A percentile compares a stretch with the other conserved stretches of the same genome.
phyloP scores from a whole-genome alignment of 2,329 filamentous ascomycete genomes.

The Teratosphaeria pseudoeucalypti region DNA sequence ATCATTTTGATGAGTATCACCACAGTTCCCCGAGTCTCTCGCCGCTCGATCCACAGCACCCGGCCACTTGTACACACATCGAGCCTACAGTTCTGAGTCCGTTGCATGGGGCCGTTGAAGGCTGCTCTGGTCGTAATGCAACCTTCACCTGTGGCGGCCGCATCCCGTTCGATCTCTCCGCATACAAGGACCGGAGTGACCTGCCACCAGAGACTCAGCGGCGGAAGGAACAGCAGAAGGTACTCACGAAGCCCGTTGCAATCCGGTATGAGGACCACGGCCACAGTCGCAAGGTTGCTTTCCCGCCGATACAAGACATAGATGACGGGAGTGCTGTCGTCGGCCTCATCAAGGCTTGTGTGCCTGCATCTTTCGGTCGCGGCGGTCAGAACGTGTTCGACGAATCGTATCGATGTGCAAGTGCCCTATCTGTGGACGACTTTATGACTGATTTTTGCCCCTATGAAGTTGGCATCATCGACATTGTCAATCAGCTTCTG shows the following conservation, averaged over 20 bases:
- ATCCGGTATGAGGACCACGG: slow-evolving; percentile 5
- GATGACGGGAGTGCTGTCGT: neutral
- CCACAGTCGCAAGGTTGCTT: neutral
- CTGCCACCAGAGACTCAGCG: slow-evolving; percentile 2
- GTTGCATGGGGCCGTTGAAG: neutral
- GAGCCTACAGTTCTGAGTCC: neutral
- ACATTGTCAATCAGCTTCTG: slow-evolving; percentile 36
- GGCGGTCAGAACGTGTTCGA: slow-evolving; percentile 40
- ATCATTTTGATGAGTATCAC: neutral
- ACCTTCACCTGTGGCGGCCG: slow-evolving; percentile 1
- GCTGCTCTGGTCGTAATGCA: neutral
- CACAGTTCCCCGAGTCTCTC: neutral
- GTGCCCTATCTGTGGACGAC: slow-evolving; percentile 36
- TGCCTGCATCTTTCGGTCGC: slow-evolving; percentile 41
- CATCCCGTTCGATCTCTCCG: neutral
- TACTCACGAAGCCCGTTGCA: slow-evolving; percentile 4
- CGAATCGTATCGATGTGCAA: slow-evolving; percentile 43
- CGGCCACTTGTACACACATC: neutral
- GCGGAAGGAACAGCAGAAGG: slow-evolving; percentile 1
- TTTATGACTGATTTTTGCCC: slow-evolving; percentile 43
- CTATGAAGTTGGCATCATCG: slow-evolving; percentile 43
- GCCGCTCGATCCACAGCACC: neutral
- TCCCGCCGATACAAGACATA: neutral
- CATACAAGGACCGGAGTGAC: neutral
- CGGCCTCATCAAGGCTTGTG: slow-evolving; percentile 12